Evolutionary conservation across 139 green algal species (phyloP).

Genomic region (Micromonas commoda): DNA sequence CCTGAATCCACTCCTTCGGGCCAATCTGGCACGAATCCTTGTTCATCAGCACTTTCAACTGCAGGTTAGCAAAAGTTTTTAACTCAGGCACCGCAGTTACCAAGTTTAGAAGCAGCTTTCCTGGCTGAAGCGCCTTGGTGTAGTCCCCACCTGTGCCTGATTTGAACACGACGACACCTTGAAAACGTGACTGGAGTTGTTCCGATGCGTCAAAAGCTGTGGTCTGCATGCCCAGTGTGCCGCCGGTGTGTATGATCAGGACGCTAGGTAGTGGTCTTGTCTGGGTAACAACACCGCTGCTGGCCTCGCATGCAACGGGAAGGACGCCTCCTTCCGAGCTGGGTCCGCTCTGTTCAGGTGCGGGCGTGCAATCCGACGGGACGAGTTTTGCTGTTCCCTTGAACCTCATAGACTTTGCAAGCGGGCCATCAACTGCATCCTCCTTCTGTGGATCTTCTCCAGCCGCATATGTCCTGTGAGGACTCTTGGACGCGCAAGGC

Average conservation of each 20-base stretch:
- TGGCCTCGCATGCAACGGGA: no score
- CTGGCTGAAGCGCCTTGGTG: conserved; percentile 26
- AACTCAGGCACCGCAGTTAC: conserved; percentile 75
- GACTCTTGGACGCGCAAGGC: no score
- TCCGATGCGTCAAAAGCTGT: background rate
- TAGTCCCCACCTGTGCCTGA: conserved; percentile 57
- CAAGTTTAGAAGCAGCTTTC: conserved; percentile 44
- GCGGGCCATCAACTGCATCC: no score
- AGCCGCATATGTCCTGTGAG: no score
- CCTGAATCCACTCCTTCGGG: conserved; percentile 27
- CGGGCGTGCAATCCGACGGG: no score
- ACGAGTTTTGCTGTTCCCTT: no score
- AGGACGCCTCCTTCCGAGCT: no score
- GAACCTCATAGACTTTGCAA: no score
- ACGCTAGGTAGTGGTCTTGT: conserved; percentile 45
- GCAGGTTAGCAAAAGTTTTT: conserved; percentile 61
- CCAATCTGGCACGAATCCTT: conserved; percentile 29
- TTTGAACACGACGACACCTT: conserved; percentile 31
- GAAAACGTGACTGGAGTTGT: background rate
- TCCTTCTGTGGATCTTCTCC: no score
- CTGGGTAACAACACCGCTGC: no score
- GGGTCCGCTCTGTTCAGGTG: no score
- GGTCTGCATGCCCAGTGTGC: conserved; percentile 78
- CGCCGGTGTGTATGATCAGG: conserved; percentile 74
- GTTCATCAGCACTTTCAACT: conserved; percentile 48